Base-by-base conservation (phyloP, 768 basidiomycete genomes). In the Phanerochaete carnosa region DNA sequence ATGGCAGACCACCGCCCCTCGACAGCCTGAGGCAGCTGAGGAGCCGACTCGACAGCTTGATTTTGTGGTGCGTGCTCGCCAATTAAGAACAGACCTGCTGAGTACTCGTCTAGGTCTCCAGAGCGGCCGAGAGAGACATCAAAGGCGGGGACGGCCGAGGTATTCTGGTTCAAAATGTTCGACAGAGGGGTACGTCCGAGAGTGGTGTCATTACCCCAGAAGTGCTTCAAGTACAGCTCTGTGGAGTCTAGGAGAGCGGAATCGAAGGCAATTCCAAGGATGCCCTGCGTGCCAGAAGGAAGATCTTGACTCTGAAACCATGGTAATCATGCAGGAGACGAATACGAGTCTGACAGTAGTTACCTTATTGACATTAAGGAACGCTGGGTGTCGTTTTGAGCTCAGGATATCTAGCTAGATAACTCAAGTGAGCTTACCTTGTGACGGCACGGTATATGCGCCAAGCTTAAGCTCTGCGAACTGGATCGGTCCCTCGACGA, bases 361-460 rank as follows among this genome's bases (percentile, higher is more conserved):
- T 26, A 51, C 57, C 57, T 50, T 26, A 19, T 35, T 33, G 23
- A 37, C 57, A 33, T 58, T 58, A 30, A 58, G 37, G 25, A 58
- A 58, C 2, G 49, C 57, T 57, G 8, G 7, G 28, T 6, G 30
- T 22, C 12, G 4, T n/a, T 8, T 57, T 19, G 5, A n/a, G n/a
- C n/a, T n/a, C 43, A 57, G 26, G 32, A 32, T 6, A 15, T 19
- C 12, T 19, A 49, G 2, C 11, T 29, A 26, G 37, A 9, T 51
- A n/a, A 11, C 23, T 39, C 16, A 3, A 23, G 9, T 8, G 30
- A 53, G 1, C 53, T 87, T 89, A 63, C 88, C 84, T 55, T 87
- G 89, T 72, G 91, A 91, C 84, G 70, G 62, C 43, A 75, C 60
- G 1, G 59, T 35, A 53, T 75, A 75, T 23, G 62, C 65, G 1